Evolutionary conservation across 352 stramenopile species (phyloP), one percentile per base, ranked within the genome.

Genomic region (Phytophthora sojae): DNA sequence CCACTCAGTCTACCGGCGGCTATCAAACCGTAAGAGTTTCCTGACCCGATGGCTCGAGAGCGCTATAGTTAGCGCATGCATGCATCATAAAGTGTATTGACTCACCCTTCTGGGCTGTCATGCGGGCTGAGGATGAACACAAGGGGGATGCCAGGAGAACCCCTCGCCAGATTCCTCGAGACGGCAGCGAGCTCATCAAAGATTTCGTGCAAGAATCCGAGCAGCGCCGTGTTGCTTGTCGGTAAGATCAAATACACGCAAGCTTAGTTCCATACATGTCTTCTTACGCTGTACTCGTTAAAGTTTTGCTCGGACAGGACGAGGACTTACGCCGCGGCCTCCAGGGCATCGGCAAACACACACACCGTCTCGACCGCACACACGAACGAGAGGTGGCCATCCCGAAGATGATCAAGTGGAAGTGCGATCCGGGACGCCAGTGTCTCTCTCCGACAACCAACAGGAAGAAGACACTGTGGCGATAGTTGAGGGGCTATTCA

Each of bases 201-300:
- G 74, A 50, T 65, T 86, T 85, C 54, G 70, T 87, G 47, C 81
- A 82, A 51, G 76, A 85, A 30, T 67, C 79, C 0, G 81, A 88
- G 26, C 64, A 73, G 56, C 79, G 81, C 11, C 71, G 70, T 21
- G 62, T 78, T 35, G 63, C 67, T 11, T 83, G 71, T 42, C 73
- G 70, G 79, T 89, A 59, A 35, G 71, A 55, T 60, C 9, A 12
- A 9, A 53, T 26, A 9, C 19, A 14, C 45, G 15, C 19, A 17
- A 2, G 2, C 45, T 30, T 5, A 29, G n/a, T 3, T 17, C 15
- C 35, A 42, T 37, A 1, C 7, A 37, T 12, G 30, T 17, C 14
- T 3, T 15, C 35, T 42, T 11, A 42, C 35, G 35, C 11, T 17
- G 3, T 17, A 42, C 14, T 42, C 14, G 35, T 42, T 6, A 12